A percentile compares a stretch with the other conserved stretches of the same genome.
Conservation (phyloP, 305 asterid species). For the Rubia peregrina region DNA sequence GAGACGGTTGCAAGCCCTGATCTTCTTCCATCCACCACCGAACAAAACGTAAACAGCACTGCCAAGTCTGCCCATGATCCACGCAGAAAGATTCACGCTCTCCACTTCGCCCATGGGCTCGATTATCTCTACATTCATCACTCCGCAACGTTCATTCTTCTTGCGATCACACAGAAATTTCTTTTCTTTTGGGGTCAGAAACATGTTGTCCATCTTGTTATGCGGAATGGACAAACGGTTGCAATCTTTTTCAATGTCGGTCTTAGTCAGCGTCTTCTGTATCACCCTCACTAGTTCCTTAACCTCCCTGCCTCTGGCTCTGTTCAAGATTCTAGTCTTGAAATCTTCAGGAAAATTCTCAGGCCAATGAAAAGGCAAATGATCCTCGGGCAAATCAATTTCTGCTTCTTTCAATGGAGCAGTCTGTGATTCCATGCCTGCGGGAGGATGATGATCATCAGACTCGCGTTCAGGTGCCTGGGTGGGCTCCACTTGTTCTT, state of each 20-base stretch:
- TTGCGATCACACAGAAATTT: neutral
- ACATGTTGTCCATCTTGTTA: neutral
- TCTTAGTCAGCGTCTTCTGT: neutral
- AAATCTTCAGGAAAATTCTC: neutral
- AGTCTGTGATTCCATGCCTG: neutral
- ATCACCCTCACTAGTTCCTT: neutral
- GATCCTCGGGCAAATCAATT: too few species aligned
- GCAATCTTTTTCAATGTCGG: neutral
- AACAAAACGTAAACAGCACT: neutral
- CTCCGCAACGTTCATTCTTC: too few species aligned
- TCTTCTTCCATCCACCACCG: neutral
- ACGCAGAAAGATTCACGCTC: neutral
- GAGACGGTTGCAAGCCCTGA: neutral
- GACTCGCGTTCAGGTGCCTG: too few species aligned
- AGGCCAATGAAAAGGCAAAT: neutral
- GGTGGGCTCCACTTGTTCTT: too few species aligned
- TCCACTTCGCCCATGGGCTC: neutral
- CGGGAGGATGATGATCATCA: too few species aligned
- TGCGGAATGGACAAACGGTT: constrained; percentile 3
- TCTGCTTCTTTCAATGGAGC: too few species aligned
- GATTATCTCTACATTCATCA: neutral
- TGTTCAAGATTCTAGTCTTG: neutral
- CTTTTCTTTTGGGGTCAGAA: neutral
- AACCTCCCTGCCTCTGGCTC: neutral
- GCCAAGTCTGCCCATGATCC: neutral